A percentile compares a stretch with the other conserved stretches of the same genome.
phyloP scores from a whole-genome alignment of 202 grass and related monocot species.

The Musa balbisiana region DNA sequence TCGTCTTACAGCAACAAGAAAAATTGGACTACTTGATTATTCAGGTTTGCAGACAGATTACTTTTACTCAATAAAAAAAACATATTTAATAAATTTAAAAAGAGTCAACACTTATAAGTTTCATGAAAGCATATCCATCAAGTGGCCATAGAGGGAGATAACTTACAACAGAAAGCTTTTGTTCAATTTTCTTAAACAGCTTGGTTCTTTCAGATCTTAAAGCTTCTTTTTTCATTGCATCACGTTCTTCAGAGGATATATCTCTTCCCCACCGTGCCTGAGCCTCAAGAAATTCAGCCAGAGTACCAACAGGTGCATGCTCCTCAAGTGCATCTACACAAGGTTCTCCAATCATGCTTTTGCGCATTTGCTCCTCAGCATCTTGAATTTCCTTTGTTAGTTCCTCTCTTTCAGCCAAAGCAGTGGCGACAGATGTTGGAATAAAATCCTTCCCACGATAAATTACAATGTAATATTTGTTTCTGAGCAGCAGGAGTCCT shows the following conservation, averaged over 20 bases:
- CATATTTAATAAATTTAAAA: neutral
- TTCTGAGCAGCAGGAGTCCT: conserved; percentile 89
- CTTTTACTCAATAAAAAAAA: neutral
- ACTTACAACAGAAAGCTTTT: conserved; percentile 87
- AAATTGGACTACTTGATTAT: neutral
- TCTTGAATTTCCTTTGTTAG: conserved; percentile 76
- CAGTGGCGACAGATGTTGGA: conserved; percentile 58
- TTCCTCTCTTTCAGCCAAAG: conserved; percentile 83
- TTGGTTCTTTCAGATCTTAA: conserved; percentile 66
- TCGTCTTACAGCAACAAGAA: neutral
- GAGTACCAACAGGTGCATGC: conserved; percentile 72
- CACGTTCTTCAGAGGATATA: conserved; percentile 60
- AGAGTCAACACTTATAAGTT: neutral
- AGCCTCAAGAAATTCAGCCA: conserved; percentile 90
- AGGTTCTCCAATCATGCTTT: conserved; percentile 29
- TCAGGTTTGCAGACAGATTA: neutral
- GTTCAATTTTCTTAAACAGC: conserved; percentile 66
- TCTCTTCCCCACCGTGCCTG: conserved; percentile 83
- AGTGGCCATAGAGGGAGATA: conserved; percentile 21
- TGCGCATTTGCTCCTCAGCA: conserved; percentile 74
- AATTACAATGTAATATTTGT: conserved; percentile 98
- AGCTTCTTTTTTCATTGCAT: conserved; percentile 80
- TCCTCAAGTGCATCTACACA: conserved; percentile 35
- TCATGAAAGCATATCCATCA: neutral
- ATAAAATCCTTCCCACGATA: conserved; percentile 98